Conservation (phyloP, 2,329 filamentous ascomycete genomes). For the Penicillium griseofulvum region DNA sequence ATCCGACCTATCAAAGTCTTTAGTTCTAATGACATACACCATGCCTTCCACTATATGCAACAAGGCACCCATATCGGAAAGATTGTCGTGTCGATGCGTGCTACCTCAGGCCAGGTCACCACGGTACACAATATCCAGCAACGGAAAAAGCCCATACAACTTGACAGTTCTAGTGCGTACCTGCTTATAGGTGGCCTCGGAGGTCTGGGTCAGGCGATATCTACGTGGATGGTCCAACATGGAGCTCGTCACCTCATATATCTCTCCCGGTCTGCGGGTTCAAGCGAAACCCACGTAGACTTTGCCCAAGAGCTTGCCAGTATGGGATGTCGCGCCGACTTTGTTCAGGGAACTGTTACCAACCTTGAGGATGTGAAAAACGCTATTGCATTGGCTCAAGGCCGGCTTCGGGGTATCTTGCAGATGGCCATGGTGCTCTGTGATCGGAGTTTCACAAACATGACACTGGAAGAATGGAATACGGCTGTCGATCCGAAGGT, state of each 20-base stretch:
- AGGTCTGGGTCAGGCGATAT: constrained; percentile 37
- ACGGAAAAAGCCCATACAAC: background rate
- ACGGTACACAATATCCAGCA: background rate
- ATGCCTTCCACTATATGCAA: constrained; percentile 48
- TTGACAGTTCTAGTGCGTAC: constrained; percentile 23
- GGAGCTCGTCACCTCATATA: constrained; percentile 39
- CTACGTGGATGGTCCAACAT: constrained; percentile 35
- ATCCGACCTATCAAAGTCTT: constrained; percentile 23
- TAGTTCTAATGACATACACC: constrained; percentile 28
- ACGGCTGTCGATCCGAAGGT: constrained; percentile 19
- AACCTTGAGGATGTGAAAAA: constrained; percentile 17
- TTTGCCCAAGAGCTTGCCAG: constrained; percentile 25
- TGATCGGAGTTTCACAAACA: constrained; percentile 12
- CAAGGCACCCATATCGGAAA: constrained; percentile 48
- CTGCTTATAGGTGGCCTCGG: constrained; percentile 42
- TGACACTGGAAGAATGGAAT: constrained; percentile 15
- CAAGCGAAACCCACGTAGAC: constrained; percentile 9
- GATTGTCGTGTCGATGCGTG: constrained; percentile 33
- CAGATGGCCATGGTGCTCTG: constrained; percentile 27
- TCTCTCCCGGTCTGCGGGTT: constrained; percentile 33
- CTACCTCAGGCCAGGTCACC: background rate
- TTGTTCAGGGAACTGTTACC: constrained; percentile 21
- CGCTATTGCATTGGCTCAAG: constrained; percentile 11
- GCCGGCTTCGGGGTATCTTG: constrained; percentile 22
- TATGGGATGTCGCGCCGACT: constrained; percentile 20